Percentiles rank a stretch among this genome's conserved stretches.
phyloP scores from a whole-genome alignment of 2,329 filamentous ascomycete genomes.

The Trichoderma endophyticum region DNA sequence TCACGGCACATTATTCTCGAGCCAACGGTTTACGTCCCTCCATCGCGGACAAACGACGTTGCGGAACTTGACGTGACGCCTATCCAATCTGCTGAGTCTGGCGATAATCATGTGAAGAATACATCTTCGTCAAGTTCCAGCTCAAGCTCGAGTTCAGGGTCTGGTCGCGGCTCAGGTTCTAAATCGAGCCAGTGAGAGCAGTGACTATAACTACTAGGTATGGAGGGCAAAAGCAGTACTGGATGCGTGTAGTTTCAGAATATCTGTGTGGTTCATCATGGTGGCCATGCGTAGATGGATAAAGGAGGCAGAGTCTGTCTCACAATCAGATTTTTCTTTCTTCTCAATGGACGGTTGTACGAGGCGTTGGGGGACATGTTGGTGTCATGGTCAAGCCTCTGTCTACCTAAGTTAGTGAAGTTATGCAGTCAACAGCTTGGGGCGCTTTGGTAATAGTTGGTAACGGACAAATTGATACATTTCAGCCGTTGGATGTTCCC shows the following conservation, averaged over 20 bases:
- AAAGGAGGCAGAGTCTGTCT: neutral
- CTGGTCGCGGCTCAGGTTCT: neutral
- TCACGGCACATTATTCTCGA: constrained; percentile 11
- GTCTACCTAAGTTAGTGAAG: neutral
- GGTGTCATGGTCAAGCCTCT: neutral
- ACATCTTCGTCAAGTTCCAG: constrained; percentile 10
- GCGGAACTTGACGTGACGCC: neutral
- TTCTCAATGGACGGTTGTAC: neutral
- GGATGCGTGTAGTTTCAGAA: too few species aligned
- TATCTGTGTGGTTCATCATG: neutral
- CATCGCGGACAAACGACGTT: neutral
- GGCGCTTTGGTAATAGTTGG: neutral
- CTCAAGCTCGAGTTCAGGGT: constrained; percentile 10
- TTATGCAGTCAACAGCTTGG: neutral
- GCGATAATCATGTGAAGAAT: neutral
- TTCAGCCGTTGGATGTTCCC: neutral
- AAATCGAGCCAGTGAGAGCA: neutral
- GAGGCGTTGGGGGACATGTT: neutral
- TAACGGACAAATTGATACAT: neutral
- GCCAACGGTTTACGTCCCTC: constrained; percentile 16
- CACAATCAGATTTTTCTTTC: neutral
- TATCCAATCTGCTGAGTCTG: neutral
- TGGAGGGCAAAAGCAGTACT: neutral
- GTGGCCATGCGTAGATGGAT: too few species aligned
- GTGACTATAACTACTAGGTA: neutral